Evolutionary conservation across 2,329 filamentous ascomycete species (phyloP).

Genomic region (Zymoseptoria tritici): DNA sequence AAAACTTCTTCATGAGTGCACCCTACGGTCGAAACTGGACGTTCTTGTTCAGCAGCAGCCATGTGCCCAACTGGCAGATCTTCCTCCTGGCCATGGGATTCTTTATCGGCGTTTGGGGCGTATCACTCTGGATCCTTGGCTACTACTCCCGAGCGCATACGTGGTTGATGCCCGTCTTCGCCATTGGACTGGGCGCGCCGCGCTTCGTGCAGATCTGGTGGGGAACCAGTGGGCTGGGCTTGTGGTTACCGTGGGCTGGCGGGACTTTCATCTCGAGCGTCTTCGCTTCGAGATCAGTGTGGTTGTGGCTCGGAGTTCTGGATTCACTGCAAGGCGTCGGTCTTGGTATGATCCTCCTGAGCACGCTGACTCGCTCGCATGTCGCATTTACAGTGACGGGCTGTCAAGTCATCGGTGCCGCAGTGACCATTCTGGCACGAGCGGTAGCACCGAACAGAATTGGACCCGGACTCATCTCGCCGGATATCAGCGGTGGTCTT

Average conservation of each 20-base stretch:
- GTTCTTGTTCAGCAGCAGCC: conserved; percentile 51
- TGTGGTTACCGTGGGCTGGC: conserved; percentile 52
- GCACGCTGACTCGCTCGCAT: conserved; percentile 54
- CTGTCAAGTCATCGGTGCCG: conserved; percentile 54
- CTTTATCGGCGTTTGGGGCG: conserved; percentile 48
- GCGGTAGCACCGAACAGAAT: conserved; percentile 52
- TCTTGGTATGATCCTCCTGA: conserved; percentile 58
- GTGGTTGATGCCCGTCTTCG: conserved; percentile 59
- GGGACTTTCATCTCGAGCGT: conserved; percentile 46
- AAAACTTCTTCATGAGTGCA: conserved; percentile 59
- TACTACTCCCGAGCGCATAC: conserved; percentile 50
- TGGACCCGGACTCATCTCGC: conserved; percentile 55
- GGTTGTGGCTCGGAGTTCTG: conserved; percentile 59
- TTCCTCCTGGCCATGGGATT: conserved; percentile 48
- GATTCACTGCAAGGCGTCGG: conserved; percentile 59
- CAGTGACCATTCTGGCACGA: conserved; percentile 53
- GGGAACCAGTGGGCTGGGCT: conserved; percentile 52
- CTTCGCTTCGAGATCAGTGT: conserved; percentile 49
- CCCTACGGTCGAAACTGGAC: conserved; percentile 60
- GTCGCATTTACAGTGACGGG: conserved; percentile 53
- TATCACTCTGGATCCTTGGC: conserved; percentile 44
- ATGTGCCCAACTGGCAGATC: conserved; percentile 50
- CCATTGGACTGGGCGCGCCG: conserved; percentile 56
- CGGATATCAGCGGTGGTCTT: conserved; percentile 48
- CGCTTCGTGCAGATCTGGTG: conserved; percentile 61